Conservation (phyloP, 495 filamentous ascomycete species). For the Penicillium cataractarum region DNA sequence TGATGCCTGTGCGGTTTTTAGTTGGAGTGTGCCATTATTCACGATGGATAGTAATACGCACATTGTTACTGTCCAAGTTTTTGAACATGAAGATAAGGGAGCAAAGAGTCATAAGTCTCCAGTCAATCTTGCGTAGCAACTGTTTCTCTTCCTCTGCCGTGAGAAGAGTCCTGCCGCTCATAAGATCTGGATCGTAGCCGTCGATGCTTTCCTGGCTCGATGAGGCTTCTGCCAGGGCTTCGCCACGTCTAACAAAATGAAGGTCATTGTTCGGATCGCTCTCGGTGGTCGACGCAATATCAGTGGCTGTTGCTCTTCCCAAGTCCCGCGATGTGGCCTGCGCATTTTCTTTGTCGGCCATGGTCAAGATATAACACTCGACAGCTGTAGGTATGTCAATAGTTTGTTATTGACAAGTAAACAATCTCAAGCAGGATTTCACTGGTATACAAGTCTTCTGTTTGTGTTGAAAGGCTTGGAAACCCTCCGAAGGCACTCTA, state of each 20-base stretch:
- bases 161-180: slow-evolving; percentile 42
- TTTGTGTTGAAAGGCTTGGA: background rate
- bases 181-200: slow-evolving; percentile 46
- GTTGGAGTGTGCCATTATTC: background rate
- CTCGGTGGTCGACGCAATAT: slow-evolving; percentile 25
- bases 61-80: slow-evolving; percentile 46
- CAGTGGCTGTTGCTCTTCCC: slow-evolving; percentile 11
- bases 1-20: slow-evolving; percentile 29
- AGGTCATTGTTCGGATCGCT: slow-evolving; percentile 27
- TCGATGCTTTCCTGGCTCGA: slow-evolving; percentile 33
- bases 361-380: background rate
- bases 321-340: background rate
- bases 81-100: slow-evolving; percentile 52
- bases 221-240: slow-evolving; percentile 24
- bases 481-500: slow-evolving; percentile 4
- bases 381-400: background rate
- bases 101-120: slow-evolving; percentile 47
- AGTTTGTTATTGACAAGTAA: background rate
- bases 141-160: slow-evolving; percentile 47
- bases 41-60: slow-evolving; percentile 17
- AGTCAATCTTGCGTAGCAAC: slow-evolving; percentile 48
- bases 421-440: background rate
- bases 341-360: slow-evolving; percentile 10
- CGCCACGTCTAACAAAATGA: slow-evolving; percentile 26
- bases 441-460: background rate